Evolutionary conservation across 139 green algal species (phyloP).

Genomic region (Chlamydomonas incerta): DNA sequence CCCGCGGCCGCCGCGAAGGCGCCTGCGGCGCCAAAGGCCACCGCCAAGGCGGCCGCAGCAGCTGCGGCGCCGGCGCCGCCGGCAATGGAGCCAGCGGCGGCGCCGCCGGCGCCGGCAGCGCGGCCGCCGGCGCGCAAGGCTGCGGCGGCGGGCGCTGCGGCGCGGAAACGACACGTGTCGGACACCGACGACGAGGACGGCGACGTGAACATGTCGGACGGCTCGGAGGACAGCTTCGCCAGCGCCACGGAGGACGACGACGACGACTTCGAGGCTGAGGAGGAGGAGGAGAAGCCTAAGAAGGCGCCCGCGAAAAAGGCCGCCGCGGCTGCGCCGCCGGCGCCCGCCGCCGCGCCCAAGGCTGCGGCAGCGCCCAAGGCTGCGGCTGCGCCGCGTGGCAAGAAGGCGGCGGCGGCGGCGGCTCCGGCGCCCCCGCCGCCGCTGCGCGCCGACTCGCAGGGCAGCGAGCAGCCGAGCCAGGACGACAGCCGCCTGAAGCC

Average conservation of each 20-base stretch:
- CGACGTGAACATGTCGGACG: conserved; percentile 6
- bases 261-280: neutral
- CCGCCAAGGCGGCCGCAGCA: conserved; percentile 15
- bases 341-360: neutral
- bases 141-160: conserved; percentile 7
- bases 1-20: conserved; percentile 23
- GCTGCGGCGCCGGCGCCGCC: neutral
- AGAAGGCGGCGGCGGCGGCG: neutral
- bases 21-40: neutral
- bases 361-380: neutral
- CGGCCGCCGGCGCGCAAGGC: conserved; percentile 44
- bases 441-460: conserved; percentile 6
- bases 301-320: neutral
- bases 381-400: neutral
- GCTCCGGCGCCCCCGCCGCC: neutral
- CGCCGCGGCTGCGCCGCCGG: neutral
- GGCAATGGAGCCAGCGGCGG: neutral
- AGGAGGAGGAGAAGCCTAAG: conserved; percentile 2
- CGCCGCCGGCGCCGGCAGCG: neutral
- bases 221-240: neutral
- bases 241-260: neutral
- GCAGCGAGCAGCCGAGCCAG: conserved; percentile 31
- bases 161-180: conserved; percentile 20
- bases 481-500: conserved; percentile 1
- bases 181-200: conserved; percentile 49